These are phyloP conservation scores for Ambrosiella cleistominuta DNA, from an alignment of 2,329 filamentous ascomycete species.

Conservation along the genomic window DNA sequence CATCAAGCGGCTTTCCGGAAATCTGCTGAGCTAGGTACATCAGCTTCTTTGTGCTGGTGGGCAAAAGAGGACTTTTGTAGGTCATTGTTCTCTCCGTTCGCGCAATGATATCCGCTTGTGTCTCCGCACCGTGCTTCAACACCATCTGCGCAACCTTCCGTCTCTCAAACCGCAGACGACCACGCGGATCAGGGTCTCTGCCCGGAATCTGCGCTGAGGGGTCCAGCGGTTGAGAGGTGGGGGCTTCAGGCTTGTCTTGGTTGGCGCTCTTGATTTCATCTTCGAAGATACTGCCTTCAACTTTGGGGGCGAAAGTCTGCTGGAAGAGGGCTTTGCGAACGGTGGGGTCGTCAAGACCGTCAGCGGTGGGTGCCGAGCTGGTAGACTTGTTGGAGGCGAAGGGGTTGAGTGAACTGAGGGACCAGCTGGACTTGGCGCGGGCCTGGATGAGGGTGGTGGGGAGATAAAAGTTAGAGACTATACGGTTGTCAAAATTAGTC, in stretches of 20 bases:
- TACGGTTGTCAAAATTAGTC: constrained; percentile 8
- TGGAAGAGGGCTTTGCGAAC: constrained; percentile 26
- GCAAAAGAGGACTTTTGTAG: constrained; percentile 52
- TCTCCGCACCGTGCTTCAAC: constrained; percentile 31
- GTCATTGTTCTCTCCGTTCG: constrained; percentile 39
- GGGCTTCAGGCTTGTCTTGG: constrained; percentile 21
- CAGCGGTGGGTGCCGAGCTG: constrained; percentile 17
- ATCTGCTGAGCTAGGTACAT: constrained; percentile 75
- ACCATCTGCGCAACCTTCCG: constrained; percentile 70
- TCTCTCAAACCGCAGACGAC: constrained; percentile 59
- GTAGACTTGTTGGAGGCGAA: constrained; percentile 9
- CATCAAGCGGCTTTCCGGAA: constrained; percentile 78
- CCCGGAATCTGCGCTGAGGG: constrained; percentile 17
- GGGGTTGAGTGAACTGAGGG: constrained; percentile 22
- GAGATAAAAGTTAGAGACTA: constrained; percentile 12
- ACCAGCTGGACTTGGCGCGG: constrained; percentile 25
- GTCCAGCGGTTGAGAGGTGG: constrained; percentile 13
- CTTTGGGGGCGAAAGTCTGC: constrained; percentile 24
- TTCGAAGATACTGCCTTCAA: constrained; percentile 45
- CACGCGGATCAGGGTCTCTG: constrained; percentile 58
- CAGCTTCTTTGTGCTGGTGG: constrained; percentile 85
- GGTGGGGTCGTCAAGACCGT: constrained; percentile 26
- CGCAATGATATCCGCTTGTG: constrained; percentile 48
- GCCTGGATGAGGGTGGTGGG: constrained; percentile 17
- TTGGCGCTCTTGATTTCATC: constrained; percentile 29